These are phyloP conservation scores for Rhodotorula glutinis DNA, from an alignment of 1,284 basidiomycete species.

Conservation along the genomic window DNA sequence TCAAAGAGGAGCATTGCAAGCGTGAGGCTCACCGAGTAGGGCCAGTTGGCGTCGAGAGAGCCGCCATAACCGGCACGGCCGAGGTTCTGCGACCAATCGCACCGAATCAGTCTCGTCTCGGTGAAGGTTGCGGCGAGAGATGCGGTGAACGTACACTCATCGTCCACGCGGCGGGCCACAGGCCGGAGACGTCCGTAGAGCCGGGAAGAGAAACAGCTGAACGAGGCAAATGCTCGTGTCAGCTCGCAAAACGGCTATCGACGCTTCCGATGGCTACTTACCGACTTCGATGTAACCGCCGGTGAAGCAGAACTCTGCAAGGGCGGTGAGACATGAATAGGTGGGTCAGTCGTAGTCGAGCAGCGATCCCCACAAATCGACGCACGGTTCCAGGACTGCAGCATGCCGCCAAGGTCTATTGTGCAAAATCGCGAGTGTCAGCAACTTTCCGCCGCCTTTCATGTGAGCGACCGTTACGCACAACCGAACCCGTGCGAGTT, in stretches of 20 bases:
- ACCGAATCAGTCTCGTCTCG: too few relatives aligned
- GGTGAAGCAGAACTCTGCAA: conserved; percentile 35
- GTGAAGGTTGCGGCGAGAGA: too few relatives aligned
- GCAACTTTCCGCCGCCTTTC: not conserved
- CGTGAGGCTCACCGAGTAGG: conserved; percentile 66
- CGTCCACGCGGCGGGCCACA: conserved; percentile 61
- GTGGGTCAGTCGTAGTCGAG: too few relatives aligned
- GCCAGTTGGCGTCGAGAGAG: conserved; percentile 76
- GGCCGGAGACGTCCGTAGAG: conserved; percentile 52
- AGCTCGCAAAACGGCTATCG: not conserved
- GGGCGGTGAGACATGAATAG: too few relatives aligned
- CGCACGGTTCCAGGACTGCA: conserved; percentile 71
- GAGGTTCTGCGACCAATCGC: conserved; percentile 56
- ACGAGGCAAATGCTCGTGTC: not conserved
- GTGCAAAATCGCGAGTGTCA: not conserved
- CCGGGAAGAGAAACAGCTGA: conserved; percentile 71
- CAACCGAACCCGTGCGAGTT: conserved; percentile 63
- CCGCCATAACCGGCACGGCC: conserved; percentile 77
- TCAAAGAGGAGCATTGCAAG: too few relatives aligned
- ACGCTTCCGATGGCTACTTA: not conserved
- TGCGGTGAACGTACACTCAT: conserved; percentile 64
- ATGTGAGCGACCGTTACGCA: not conserved
- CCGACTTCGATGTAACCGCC: conserved; percentile 54
- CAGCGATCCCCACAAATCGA: too few relatives aligned
- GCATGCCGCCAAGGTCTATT: conserved; percentile 54